phyloP scores from a whole-genome alignment of 371 early-diverging fungal species.

The Mucor irregularis region DNA sequence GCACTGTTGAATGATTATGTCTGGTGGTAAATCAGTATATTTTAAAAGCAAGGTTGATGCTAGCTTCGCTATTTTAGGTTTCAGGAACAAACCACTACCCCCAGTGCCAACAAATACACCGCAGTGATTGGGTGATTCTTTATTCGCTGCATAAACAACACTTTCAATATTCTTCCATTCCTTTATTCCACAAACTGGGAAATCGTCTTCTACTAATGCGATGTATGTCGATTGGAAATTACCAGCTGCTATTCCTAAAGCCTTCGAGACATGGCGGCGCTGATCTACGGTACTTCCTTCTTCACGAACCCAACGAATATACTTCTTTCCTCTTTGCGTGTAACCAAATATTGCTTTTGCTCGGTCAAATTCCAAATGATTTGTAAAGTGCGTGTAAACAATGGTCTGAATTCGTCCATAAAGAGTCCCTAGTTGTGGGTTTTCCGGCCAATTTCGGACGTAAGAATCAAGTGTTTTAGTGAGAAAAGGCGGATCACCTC shows the following conservation, averaged over 20 bases:
- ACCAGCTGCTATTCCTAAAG: conserved; percentile 32
- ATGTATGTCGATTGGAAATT: conserved; percentile 34
- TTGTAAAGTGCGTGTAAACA: conserved; percentile 51
- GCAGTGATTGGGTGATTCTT: conserved; percentile 37
- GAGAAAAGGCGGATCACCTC: conserved; percentile 42
- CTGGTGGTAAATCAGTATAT: conserved; percentile 34
- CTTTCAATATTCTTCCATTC: conserved; percentile 45
- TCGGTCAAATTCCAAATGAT: conserved; percentile 40
- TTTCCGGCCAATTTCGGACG: conserved; percentile 33
- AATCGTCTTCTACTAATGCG: conserved; percentile 51
- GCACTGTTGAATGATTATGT: conserved; percentile 49
- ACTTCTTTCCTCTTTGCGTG: conserved; percentile 38
- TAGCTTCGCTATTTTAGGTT: conserved; percentile 34
- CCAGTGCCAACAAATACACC: conserved; percentile 56
- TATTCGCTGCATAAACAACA: conserved; percentile 42
- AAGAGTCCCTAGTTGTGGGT: conserved; percentile 25
- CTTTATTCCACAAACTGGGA: conserved; percentile 42
- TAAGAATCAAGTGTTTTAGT: conserved; percentile 44
- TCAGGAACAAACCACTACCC: conserved; percentile 48
- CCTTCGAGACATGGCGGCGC: conserved; percentile 45
- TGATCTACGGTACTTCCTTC: conserved; percentile 42
- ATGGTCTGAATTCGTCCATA: conserved; percentile 45
- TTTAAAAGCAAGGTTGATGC: conserved; percentile 32
- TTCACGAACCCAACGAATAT: conserved; percentile 46
- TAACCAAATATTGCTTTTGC: conserved; percentile 26